Conservation (phyloP, 2,329 filamentous ascomycete genomes). For the Arthrobotrys entomopaga region DNA sequence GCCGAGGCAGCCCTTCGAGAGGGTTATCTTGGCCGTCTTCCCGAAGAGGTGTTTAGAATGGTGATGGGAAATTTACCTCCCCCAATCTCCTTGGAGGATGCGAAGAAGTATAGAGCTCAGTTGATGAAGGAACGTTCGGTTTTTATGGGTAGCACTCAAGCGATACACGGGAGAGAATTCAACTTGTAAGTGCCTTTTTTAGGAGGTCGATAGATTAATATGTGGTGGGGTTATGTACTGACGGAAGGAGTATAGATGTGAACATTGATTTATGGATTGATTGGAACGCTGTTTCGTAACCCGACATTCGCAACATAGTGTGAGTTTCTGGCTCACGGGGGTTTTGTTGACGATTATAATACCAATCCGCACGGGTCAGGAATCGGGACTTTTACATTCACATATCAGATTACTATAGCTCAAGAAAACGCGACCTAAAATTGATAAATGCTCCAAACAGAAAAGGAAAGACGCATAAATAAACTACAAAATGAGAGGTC, state of each 20-base stretch:
- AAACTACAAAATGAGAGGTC: no score
- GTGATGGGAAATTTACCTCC: slow-evolving; percentile 53
- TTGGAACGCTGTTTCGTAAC: no score
- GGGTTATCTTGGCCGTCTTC: slow-evolving; percentile 28
- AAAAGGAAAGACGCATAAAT: no score
- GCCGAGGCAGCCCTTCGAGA: slow-evolving; percentile 11
- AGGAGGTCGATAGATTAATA: no score
- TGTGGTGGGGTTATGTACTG: background rate
- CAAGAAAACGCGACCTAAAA: no score
- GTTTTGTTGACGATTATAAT: no score
- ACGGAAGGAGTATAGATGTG: slow-evolving; percentile 12
- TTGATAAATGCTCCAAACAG: no score
- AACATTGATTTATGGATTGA: slow-evolving; percentile 10
- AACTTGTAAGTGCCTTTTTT: slow-evolving; percentile 30
- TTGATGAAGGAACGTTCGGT: slow-evolving; percentile 63
- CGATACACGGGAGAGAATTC: slow-evolving; percentile 34
- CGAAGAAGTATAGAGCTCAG: slow-evolving; percentile 61
- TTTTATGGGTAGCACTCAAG: slow-evolving; percentile 44
- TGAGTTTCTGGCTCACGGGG: no score
- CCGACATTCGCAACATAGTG: no score
- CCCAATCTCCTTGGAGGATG: slow-evolving; percentile 61
- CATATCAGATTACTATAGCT: no score
- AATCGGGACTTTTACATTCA: no score
- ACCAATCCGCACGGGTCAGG: no score
- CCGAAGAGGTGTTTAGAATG: slow-evolving; percentile 55